A percentile compares a stretch with the other conserved stretches of the same genome.
Conservation (phyloP, 257 asterid genomes). For the Buddleja alternifolia region DNA sequence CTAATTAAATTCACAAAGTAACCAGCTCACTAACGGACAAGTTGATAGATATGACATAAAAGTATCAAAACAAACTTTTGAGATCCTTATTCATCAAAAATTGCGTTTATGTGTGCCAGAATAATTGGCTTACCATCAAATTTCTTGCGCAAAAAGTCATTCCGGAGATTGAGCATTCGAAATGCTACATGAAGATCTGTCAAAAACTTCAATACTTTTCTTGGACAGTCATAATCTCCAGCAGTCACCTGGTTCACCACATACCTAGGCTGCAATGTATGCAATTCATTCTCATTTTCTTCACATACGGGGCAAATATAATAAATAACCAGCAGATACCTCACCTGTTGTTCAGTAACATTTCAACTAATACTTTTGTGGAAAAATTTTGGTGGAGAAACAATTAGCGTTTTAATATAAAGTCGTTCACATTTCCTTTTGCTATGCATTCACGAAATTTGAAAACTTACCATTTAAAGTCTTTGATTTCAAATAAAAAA, state of each 20-base stretch:
- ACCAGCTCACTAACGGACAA: background rate
- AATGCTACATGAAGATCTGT: slow-evolving; percentile 93
- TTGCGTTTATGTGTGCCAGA: background rate
- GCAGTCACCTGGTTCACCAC: slow-evolving; percentile 98
- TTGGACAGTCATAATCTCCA: slow-evolving; percentile 93
- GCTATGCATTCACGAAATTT: background rate
- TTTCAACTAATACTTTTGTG: background rate
- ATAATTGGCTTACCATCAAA: slow-evolving; percentile 70
- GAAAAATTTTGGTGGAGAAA: background rate
- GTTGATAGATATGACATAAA: background rate
- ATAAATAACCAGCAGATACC: background rate
- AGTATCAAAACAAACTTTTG: background rate
- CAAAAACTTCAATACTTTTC: slow-evolving; percentile 80
- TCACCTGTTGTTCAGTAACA: background rate
- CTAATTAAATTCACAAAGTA: slow-evolving; percentile 13
- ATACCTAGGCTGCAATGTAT: slow-evolving; percentile 85
- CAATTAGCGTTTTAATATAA: background rate
- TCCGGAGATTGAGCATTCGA: slow-evolving; percentile 97
- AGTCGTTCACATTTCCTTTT: too few relatives aligned
- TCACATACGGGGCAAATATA: slow-evolving; percentile 7
- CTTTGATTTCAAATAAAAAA: background rate
- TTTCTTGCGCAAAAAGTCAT: slow-evolving; percentile 93
- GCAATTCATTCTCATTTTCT: slow-evolving; percentile 16
- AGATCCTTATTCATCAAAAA: background rate
- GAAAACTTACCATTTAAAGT: background rate